Evolutionary conservation across 2,329 filamentous ascomycete genomes (phyloP).

Genomic region (Lizonia empirigonia): DNA sequence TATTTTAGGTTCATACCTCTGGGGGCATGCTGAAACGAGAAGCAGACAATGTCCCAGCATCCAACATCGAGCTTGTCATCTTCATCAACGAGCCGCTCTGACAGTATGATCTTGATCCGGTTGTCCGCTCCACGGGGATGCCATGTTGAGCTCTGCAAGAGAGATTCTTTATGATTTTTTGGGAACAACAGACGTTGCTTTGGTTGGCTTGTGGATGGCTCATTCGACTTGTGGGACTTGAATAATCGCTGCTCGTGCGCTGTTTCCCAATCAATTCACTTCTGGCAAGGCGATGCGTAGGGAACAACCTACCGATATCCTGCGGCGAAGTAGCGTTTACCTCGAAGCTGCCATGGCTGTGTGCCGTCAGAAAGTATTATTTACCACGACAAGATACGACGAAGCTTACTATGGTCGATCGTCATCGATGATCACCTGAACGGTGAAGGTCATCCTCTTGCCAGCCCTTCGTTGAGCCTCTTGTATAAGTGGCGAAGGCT

Average conservation of each 20-base stretch:
- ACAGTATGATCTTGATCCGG: conserved; percentile 76
- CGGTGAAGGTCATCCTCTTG: conserved; percentile 35
- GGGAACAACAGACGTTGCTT: conserved; percentile 69
- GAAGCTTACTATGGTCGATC: conserved; percentile 37
- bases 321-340: conserved; percentile 36
- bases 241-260: conserved; percentile 35
- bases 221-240: conserved; percentile 26
- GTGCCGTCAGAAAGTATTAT: conserved; percentile 32
- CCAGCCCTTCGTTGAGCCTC: conserved; percentile 29
- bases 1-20: conserved; percentile 59
- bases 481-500: conserved; percentile 34
- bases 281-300: background rate
- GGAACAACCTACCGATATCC: conserved; percentile 34
- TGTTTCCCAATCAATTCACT: conserved; percentile 5
- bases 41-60: conserved; percentile 74
- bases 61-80: conserved; percentile 55
- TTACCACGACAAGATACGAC: background rate
- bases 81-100: conserved; percentile 66
- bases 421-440: conserved; percentile 40
- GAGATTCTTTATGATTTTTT: conserved; percentile 69
- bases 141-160: conserved; percentile 71
- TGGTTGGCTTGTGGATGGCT: conserved; percentile 60
- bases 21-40: conserved; percentile 86
- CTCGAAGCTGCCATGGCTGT: conserved; percentile 40
- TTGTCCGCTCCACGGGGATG: conserved; percentile 72